Base-by-base conservation (phyloP, 1,284 basidiomycete genomes). In the Paramarasmius palmivorus region DNA sequence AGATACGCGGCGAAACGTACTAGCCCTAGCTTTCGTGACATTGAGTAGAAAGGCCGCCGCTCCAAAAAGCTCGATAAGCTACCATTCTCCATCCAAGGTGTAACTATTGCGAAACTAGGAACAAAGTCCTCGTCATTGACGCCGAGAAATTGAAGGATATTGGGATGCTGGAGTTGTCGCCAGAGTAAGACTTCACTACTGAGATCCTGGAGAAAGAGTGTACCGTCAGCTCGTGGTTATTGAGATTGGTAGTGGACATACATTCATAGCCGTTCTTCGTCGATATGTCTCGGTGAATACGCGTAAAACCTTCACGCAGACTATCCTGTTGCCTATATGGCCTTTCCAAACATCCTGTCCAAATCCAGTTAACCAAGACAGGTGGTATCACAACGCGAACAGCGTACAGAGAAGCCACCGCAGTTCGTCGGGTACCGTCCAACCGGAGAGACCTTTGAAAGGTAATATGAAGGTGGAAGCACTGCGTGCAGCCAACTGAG, bases 121-220 rank as follows among this genome's bases (percentile, higher is more conserved):
- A 26, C 17, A 12, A 46, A 17, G 29, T 15, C 44, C 25, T 46
- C 25, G 12, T 46, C 44, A 29, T 46, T 46, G 25, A 46, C 19
- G 14, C 44, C 44, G 17, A 46, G 26, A 19, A 46, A 46, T 15
- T 23, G 25, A 14, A 46, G 25, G n/a, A 46, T 46, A n/a, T 46
- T 46, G 23, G 44, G 44, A 46, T 46, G 44, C 32, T 26, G 44
- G 25, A 46, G 44, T 29, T 46, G 44, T 23, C 44, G 44, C n/a
- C 25, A 26, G 14, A 46, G 25, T 15, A 46, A 32, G 9, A 46
- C 44, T 29, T 46, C 44, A 15, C 44, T 29, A 17, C n/a, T 46
- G 25, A 46, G 44, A 46, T 46, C 44, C 44, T 46, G 25, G 26
- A 32, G 29, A n/a, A 23, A 3, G n/a, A 8, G 40, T 22, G 19